Evolutionary conservation across 73 alveolate species (phyloP), one percentile per base, ranked within the genome.

Genomic region (Urostyla sp.): DNA sequence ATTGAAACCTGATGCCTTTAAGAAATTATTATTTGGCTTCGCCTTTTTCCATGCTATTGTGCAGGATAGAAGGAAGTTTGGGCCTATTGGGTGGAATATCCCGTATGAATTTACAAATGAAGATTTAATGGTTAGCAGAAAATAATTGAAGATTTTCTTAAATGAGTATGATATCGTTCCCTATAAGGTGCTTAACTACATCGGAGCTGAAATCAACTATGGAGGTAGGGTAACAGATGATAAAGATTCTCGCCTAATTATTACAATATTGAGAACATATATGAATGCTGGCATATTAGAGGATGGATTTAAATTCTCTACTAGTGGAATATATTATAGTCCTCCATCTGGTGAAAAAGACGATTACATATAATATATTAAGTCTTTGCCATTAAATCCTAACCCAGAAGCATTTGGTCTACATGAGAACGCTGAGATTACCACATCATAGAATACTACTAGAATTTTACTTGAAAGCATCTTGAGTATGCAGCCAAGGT

Each of bases 221-320:
- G 99, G 99, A 8, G 99, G 99, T 1, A 95, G 99, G 61, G 99
- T 98, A n/a, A 98, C 99, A 2, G 99, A 98, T 75, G 99, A 97
- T 77, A 96, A 96, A 83, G 99, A 96, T 88, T 76, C 82, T 66
- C 86, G 99, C 55, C 84, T 95, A 75, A 94, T 94, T 60, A 94
- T 82, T 84, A 97, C 99, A 46, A 98, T 98, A 63, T 87, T 98
- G 67, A 95, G 87, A 46, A 94, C 98, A 34, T 98, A 97, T 83
- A 90, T 97, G 44, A 91, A 95, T 44, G 96, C 98, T n/a, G 94
- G 93, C 18, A 94, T 96, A 15, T 87, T 98, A 56, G 92, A 91
- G 72, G 98, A 92, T 69, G 88, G 87, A 49, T 96, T 93, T 87
- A 87, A 92, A 84, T 98, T 97, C 91, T 97, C 99, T 36, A 87